Base-by-base conservation (phyloP, 345 rosid species). In the Melaleuca alternifolia region DNA sequence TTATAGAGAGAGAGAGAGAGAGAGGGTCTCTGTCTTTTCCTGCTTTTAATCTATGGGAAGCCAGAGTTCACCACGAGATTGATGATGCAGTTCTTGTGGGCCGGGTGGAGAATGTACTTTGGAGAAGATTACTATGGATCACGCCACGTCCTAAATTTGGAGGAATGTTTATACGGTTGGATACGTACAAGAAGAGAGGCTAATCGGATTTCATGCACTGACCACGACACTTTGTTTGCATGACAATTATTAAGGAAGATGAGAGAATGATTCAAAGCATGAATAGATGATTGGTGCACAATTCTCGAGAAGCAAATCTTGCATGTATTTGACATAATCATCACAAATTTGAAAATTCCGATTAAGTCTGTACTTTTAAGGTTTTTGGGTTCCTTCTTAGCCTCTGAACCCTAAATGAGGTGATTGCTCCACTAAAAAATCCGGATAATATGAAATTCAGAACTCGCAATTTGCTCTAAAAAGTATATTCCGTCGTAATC, bases 261-360 rank as follows among this genome's bases (percentile, higher is more conserved):
- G 0, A 37, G 81, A 37, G 81, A 37, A 71, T 24, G 44, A 18
- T 71, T 23, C 18, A 7, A 18, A 37, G 26, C 48, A 18, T 41
- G 6, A 10, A 37, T 5, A 26, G 7, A 71, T 71, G 81, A 37
- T 37, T 0, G 21, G 13, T 37, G 23, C 48, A 9, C 14, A 5
- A 37, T 37, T 37, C 3, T 37, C 1, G 2, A 10, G 7, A 18
- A 37, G 6, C 0, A 7, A 71, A 71, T 37, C 11, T 0, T 3
- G 13, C 4, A 1, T 41, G 41, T 4, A 41, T 41, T 41, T 4
- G 41, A 41, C 41, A 41, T 41, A 41, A 41, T 41, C 41, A 41
- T 41, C 41, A 41, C 41, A 5, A 71, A 37, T 5, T 37, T 10
- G 48, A 21, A 21, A 41, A 21, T 37, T 33, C 1, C 11, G 12